These are phyloP conservation scores for Metarhizium anisopliae DNA, from an alignment of 2,329 filamentous ascomycete genomes.

Conservation along the genomic window DNA sequence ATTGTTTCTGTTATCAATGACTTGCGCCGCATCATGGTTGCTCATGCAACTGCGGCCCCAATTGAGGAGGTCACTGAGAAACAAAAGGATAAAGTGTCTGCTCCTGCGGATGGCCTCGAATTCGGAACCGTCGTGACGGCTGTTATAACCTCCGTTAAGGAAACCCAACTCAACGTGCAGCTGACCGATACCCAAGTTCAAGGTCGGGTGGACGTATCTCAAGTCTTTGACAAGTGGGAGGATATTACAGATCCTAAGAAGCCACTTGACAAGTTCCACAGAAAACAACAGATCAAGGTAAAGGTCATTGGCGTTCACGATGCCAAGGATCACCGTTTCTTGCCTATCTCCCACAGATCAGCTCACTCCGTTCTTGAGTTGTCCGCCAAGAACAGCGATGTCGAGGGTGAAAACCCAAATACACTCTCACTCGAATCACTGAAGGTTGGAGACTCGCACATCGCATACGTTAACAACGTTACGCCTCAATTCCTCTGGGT, in stretches of 20 bases:
- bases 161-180: conserved; percentile 85
- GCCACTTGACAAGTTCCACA: conserved; percentile 64
- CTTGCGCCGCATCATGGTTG: conserved; percentile 57
- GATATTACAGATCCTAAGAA: conserved; percentile 75
- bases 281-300: conserved; percentile 62
- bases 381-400: conserved; percentile 65
- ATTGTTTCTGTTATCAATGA: conserved; percentile 65
- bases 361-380: conserved; percentile 81
- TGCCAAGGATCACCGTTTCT: conserved; percentile 79
- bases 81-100: conserved; percentile 19
- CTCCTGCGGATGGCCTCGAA: conserved; percentile 58
- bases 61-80: conserved; percentile 34
- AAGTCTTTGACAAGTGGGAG: conserved; percentile 82
- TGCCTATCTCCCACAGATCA: conserved; percentile 80
- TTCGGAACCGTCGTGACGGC: conserved; percentile 69
- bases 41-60: conserved; percentile 37
- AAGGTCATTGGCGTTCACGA: conserved; percentile 83
- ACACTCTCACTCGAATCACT: conserved; percentile 65
- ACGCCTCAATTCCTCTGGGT: conserved; percentile 77
- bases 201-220: conserved; percentile 87
- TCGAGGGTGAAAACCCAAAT: conserved; percentile 34
- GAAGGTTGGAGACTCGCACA: conserved; percentile 58
- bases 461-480: conserved; percentile 89
- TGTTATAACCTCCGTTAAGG: conserved; percentile 74
- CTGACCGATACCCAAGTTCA: conserved; percentile 66